phyloP scores from a whole-genome alignment of 257 asterid species.

The Solanum sitiens region DNA sequence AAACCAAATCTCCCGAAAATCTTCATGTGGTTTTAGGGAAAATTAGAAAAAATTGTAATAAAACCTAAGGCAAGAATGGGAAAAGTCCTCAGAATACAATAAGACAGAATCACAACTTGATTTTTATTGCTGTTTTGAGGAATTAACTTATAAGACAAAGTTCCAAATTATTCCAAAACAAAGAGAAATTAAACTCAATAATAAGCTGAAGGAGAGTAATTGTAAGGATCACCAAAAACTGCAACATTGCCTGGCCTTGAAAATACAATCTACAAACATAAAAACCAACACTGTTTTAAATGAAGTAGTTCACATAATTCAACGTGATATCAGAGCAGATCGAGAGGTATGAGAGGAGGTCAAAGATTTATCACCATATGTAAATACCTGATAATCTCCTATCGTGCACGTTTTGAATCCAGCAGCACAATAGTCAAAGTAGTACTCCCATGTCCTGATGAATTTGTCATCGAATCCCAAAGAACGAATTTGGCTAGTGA shows the following conservation, averaged over 20 bases:
- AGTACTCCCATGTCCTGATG: not conserved
- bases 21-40: not conserved
- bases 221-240: not conserved
- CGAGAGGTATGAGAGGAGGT: not conserved
- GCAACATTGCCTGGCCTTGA: not conserved
- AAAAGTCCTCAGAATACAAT: not conserved
- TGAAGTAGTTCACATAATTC: not conserved
- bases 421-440: not conserved
- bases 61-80: not conserved
- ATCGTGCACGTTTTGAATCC: not conserved
- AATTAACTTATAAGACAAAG: not conserved
- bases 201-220: not conserved
- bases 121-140: not conserved
- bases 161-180: not conserved
- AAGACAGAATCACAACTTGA: not conserved
- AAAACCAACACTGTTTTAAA: not conserved
- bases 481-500: not conserved
- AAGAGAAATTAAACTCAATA: not conserved
- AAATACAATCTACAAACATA: not conserved
- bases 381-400: not conserved
- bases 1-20: not conserved
- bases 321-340: not conserved
- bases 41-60: no score
- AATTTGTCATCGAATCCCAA: not conserved
- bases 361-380: not conserved